Percentiles rank a stretch among this genome's conserved stretches.
These are phyloP conservation scores for Avena insularis DNA, from an alignment of 176 grass and related monocot species.

Conservation along the genomic window DNA sequence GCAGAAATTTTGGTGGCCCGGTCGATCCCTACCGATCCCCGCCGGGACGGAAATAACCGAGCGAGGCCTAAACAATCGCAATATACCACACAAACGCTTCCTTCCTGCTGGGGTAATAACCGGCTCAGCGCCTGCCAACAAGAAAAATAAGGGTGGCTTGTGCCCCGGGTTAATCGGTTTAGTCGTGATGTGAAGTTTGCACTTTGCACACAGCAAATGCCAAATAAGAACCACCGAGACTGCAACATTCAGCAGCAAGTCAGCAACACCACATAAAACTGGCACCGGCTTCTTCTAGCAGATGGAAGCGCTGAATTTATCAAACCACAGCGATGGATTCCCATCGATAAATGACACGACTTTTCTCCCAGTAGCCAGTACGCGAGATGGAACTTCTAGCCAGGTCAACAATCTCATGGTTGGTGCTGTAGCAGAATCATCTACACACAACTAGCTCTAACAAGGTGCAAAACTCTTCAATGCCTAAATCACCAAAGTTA, in stretches of 20 bases:
- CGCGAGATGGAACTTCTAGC: constrained; percentile 28
- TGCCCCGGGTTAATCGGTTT: neutral
- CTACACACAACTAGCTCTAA: constrained; percentile 47
- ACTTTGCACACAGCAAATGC: neutral
- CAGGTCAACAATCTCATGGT: constrained; percentile 28
- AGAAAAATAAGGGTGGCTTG: neutral
- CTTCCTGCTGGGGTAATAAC: neutral
- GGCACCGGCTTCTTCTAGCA: neutral
- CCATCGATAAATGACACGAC: neutral
- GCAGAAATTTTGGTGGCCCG: too few relatives aligned
- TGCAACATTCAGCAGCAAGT: neutral
- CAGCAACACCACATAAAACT: neutral
- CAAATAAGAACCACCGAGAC: neutral
- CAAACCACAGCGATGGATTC: neutral
- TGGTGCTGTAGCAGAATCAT: constrained; percentile 36
- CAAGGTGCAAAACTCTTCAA: constrained; percentile 24
- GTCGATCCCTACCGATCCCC: too few relatives aligned
- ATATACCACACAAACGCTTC: neutral
- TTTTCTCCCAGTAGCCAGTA: neutral
- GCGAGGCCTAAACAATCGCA: too few relatives aligned
- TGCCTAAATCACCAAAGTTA: constrained; percentile 4
- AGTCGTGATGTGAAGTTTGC: neutral
- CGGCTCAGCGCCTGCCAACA: neutral
- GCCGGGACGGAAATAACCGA: too few relatives aligned
- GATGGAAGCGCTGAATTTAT: neutral